Percentiles rank a stretch among this genome's conserved stretches.
Evolutionary conservation across 2,329 filamentous ascomycete species (phyloP).

Genomic region (Exophiala calicioides): DNA sequence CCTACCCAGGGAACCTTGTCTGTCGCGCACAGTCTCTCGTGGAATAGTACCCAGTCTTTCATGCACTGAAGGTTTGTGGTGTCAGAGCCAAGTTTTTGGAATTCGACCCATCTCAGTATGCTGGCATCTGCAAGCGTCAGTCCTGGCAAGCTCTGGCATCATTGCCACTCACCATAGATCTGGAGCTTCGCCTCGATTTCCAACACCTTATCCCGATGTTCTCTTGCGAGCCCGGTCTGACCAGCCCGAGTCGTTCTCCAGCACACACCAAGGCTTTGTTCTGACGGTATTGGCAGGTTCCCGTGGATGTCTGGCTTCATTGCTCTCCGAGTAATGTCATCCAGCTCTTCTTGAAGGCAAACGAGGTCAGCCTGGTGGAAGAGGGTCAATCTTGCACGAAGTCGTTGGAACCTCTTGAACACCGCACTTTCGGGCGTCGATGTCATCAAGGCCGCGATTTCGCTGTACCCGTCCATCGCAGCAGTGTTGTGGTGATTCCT

Average conservation of each 20-base stretch:
- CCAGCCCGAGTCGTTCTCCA: neutral
- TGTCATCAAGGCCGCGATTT: conserved; percentile 2
- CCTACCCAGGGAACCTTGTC: conserved; percentile 1
- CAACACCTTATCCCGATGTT: conserved; percentile 1
- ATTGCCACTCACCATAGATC: too few species aligned
- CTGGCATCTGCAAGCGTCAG: too few species aligned
- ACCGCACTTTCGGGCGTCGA: neutral
- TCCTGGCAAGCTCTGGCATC: too few species aligned
- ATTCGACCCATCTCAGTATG: neutral
- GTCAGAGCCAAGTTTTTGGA: neutral
- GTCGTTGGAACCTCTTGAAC: conserved; percentile 1
- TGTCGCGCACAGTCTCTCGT: neutral
- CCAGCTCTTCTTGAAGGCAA: conserved; percentile 3
- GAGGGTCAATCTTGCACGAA: conserved; percentile 2
- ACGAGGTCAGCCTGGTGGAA: conserved; percentile 3
- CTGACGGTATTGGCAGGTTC: neutral
- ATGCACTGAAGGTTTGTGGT: neutral
- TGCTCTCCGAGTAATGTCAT: conserved; percentile 1
- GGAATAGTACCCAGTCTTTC: neutral
- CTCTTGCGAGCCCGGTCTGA: neutral
- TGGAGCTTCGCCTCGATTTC: conserved; percentile 1
- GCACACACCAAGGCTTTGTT: neutral
- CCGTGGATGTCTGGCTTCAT: too few species aligned
- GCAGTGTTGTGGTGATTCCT: too few species aligned
- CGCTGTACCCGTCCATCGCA: conserved; percentile 4